Conservation (phyloP, 768 basidiomycete genomes). For the Leccinum fibrillosum region DNA sequence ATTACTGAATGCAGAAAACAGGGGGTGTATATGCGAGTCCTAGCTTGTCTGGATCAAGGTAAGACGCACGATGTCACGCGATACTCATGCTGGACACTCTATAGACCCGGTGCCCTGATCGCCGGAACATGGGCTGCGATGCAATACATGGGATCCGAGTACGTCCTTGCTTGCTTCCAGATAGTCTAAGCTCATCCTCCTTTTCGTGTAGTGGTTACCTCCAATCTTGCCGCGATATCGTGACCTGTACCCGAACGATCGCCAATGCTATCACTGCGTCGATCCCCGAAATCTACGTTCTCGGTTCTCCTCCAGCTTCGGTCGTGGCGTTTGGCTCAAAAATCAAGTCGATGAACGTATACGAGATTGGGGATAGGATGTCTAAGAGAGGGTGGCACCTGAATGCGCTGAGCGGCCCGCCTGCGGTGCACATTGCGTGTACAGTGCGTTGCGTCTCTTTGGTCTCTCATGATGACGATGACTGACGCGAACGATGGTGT, state of each 20-base stretch:
- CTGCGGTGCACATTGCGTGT: conserved; percentile 90
- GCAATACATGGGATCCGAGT: conserved; percentile 89
- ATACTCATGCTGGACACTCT: neutral
- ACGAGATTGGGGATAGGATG: conserved; percentile 92
- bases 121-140: conserved; percentile 97
- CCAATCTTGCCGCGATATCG: conserved; percentile 79
- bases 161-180: conserved; percentile 25
- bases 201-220: conserved; percentile 68
- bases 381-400: conserved; percentile 85
- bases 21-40: conserved; percentile 92
- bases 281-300: conserved; percentile 81
- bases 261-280: conserved; percentile 60
- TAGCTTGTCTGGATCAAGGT: conserved; percentile 88
- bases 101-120: conserved; percentile 85
- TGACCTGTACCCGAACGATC: conserved; percentile 68
- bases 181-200: neutral
- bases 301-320: conserved; percentile 87
- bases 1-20: conserved; percentile 11
- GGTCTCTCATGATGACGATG: neutral
- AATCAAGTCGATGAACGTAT: conserved; percentile 53
- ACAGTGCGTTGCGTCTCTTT: conserved; percentile 58
- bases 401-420: conserved; percentile 75
- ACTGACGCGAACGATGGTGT: neutral
- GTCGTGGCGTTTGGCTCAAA: conserved; percentile 85
- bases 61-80: conserved; percentile 13